Percentiles rank a stretch among this genome's conserved stretches.
phyloP scores from a whole-genome alignment of 495 filamentous ascomycete species.

The Neurospora sp. region DNA sequence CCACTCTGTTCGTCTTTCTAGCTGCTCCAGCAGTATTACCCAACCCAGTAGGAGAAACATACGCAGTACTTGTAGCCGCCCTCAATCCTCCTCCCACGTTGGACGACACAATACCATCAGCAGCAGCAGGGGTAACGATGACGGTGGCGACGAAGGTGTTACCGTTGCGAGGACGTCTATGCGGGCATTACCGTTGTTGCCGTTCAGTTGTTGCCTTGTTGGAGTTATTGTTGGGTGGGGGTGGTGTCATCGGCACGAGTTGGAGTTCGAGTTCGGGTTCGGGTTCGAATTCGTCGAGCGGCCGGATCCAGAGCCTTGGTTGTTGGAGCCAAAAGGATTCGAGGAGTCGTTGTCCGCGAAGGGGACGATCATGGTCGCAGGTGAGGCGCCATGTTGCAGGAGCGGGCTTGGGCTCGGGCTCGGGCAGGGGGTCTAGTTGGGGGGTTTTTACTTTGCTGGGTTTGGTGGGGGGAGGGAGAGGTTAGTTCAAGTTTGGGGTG shows the following conservation, averaged over 20 bases:
- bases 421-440: background rate
- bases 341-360: background rate
- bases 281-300: background rate
- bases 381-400: background rate
- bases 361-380: background rate
- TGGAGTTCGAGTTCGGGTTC: background rate
- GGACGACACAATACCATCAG: background rate
- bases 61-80: background rate
- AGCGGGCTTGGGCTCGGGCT: background rate
- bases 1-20: background rate
- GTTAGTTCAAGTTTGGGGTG: background rate
- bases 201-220: background rate
- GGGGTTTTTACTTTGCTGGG: background rate
- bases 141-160: background rate
- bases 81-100: background rate
- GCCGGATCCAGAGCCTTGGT: background rate
- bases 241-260: background rate
- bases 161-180: background rate
- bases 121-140: background rate
- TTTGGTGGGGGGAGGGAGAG: background rate
- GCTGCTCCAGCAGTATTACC: background rate
- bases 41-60: background rate
- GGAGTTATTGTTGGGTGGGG: background rate
- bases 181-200: background rate
- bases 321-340: background rate